Evolutionary conservation across 2,329 filamentous ascomycete species (phyloP), one percentile per base, ranked within the genome.

Genomic region (Bipolaris victoriae): DNA sequence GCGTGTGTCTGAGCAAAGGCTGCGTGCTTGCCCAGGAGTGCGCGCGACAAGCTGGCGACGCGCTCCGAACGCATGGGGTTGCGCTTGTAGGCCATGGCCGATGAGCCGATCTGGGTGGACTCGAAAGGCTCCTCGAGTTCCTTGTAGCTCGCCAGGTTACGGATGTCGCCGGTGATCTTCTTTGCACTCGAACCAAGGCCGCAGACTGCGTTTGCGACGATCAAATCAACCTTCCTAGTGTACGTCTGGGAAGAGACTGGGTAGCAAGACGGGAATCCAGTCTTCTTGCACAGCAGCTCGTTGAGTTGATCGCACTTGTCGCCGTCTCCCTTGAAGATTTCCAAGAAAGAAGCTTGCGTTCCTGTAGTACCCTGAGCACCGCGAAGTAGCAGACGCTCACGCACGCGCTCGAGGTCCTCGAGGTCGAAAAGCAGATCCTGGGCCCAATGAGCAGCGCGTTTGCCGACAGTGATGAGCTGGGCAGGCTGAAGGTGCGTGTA

Each of bases 121-220:
- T 93, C 90, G 67, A 92, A 91, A 0, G 90, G 91, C 80, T 93
- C 90, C 72, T 96, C 92, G 57, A 95, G 81, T 76, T 96, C 91
- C 82, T 97, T 96, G 78, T 87, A 84, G 58, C 84, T 81, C 1
- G 88, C 88, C 24, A 93, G 81, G 71, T 91, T 88, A 47, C 90
- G 84, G 63, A 95, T 90, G 68, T 93, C 90, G 26, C 84, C 83
- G 47, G 86, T 85, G 59, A 96, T 93, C 58, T 88, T 86, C 71
- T 91, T 85, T 48, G 87, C 90, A 0, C 91, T 91, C n/a, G 91
- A 84, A 22, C 90, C 92, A 49, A 97, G 87, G 1, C 87, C 90
- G 31, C 85, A 83, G 33, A 97, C 81, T n/a, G 90, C 91, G 71
- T 95, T 93, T 67, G 88, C 84, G n/a, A 97, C 82, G 55, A 88